Conservation (phyloP, 2,329 filamentous ascomycete genomes). For the Sordariomycetes sp. region DNA sequence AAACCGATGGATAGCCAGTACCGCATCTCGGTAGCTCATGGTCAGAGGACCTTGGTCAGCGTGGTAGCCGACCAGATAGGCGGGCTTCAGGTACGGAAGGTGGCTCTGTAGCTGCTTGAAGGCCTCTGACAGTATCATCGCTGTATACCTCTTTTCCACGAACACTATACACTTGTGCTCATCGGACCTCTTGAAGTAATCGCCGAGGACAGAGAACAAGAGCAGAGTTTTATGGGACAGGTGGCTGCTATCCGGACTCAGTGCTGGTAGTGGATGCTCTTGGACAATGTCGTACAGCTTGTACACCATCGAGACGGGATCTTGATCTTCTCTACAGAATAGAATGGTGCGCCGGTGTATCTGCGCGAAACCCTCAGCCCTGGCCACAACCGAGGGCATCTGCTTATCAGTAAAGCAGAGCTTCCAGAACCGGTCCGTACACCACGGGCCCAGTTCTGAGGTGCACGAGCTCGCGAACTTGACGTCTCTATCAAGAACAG, state of each 20-base stretch:
- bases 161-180: slow-evolving; percentile 76
- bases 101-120: slow-evolving; percentile 45
- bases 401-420: slow-evolving; percentile 56
- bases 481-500: slow-evolving; percentile 45
- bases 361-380: slow-evolving; percentile 19
- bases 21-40: slow-evolving; percentile 63
- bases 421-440: slow-evolving; percentile 71
- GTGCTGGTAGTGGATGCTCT: slow-evolving; percentile 31
- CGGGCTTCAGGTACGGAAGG: slow-evolving; percentile 47
- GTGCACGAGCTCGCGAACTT: slow-evolving; percentile 47
- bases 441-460: slow-evolving; percentile 69
- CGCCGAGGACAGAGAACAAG: slow-evolving; percentile 48
- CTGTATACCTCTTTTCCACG: slow-evolving; percentile 68
- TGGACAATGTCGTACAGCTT: slow-evolving; percentile 46
- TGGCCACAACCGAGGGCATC: slow-evolving; percentile 47
- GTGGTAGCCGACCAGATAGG: slow-evolving; percentile 38
- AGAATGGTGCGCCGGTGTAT: neutral
- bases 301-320: slow-evolving; percentile 26
- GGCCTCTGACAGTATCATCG: slow-evolving; percentile 59
- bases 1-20: slow-evolving; percentile 59
- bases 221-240: slow-evolving; percentile 65
- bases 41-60: slow-evolving; percentile 38
- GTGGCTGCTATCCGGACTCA: slow-evolving; percentile 17
- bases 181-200: slow-evolving; percentile 48
- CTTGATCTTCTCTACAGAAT: neutral